Evolutionary conservation across 305 asterid genomes (phyloP).

Genomic region (Solanum aculeatissimum): DNA sequence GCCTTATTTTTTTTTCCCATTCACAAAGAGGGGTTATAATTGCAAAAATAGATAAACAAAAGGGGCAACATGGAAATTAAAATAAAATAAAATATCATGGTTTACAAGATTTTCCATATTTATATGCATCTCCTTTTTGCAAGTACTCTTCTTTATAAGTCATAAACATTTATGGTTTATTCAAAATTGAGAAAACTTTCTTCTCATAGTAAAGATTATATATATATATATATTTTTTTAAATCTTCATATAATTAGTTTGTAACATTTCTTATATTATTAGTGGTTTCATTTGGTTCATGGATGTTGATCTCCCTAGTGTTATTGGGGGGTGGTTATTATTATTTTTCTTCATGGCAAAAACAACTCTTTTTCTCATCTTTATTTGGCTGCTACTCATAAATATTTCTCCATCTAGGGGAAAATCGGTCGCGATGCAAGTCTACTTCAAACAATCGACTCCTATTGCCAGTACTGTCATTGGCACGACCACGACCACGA

Average conservation of each 20-base stretch:
- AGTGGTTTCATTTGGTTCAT: slow-evolving; percentile 48
- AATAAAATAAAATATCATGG: background rate
- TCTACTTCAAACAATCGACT: background rate
- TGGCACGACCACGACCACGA: background rate
- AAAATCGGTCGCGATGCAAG: background rate
- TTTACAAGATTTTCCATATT: background rate
- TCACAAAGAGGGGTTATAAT: background rate
- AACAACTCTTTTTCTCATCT: slow-evolving; percentile 24
- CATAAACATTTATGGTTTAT: background rate
- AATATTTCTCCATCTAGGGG: slow-evolving; percentile 8
- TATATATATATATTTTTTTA: no score
- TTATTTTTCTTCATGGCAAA: slow-evolving; percentile 53
- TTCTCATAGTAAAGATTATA: background rate
- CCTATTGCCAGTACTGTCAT: background rate
- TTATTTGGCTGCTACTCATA: slow-evolving; percentile 6
- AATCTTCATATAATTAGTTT: background rate
- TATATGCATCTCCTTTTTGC: background rate
- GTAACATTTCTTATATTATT: background rate
- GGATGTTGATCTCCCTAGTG: slow-evolving; percentile 62
- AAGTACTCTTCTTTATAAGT: background rate
- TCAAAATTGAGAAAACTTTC: background rate
- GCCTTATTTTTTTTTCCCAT: background rate
- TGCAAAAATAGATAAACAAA: background rate
- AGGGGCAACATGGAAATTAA: background rate
- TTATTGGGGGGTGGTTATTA: slow-evolving; percentile 53